Evolutionary conservation across 495 filamentous ascomycete species (phyloP).

Genomic region (Lophium mytilinum): DNA sequence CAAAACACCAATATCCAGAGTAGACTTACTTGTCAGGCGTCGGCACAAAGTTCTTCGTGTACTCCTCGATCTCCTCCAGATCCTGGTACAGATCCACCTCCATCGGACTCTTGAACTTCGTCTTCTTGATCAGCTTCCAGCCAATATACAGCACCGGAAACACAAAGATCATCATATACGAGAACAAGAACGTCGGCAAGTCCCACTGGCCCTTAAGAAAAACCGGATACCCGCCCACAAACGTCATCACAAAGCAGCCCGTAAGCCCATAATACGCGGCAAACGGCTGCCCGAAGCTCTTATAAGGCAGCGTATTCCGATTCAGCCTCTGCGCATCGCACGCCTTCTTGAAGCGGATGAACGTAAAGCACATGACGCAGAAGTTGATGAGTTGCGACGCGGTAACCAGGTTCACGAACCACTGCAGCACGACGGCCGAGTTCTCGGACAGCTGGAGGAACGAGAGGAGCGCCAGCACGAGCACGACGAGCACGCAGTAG

Average conservation of each 20-base stretch:
- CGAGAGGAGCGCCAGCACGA: slow-evolving; percentile 55
- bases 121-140: slow-evolving; percentile 64
- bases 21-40: slow-evolving; percentile 47
- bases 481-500: slow-evolving; percentile 53
- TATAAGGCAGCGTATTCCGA: slow-evolving; percentile 56
- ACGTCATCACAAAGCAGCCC: slow-evolving; percentile 59
- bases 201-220: slow-evolving; percentile 68
- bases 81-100: slow-evolving; percentile 58
- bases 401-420: slow-evolving; percentile 64
- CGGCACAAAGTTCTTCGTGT: slow-evolving; percentile 56
- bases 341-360: slow-evolving; percentile 63
- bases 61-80: slow-evolving; percentile 67
- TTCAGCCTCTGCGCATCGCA: slow-evolving; percentile 60
- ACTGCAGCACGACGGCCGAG: slow-evolving; percentile 59
- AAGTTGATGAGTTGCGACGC: slow-evolving; percentile 75
- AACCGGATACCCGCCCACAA: slow-evolving; percentile 67
- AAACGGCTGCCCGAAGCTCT: slow-evolving; percentile 58
- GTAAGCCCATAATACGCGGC: slow-evolving; percentile 58
- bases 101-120: slow-evolving; percentile 46
- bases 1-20: not conserved
- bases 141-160: slow-evolving; percentile 58
- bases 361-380: slow-evolving; percentile 60
- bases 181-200: slow-evolving; percentile 66
- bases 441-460: slow-evolving; percentile 67
- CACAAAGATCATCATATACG: slow-evolving; percentile 62